Evolutionary conservation across 768 basidiomycete genomes (phyloP).

Genomic region (Amanita brunnescens): DNA sequence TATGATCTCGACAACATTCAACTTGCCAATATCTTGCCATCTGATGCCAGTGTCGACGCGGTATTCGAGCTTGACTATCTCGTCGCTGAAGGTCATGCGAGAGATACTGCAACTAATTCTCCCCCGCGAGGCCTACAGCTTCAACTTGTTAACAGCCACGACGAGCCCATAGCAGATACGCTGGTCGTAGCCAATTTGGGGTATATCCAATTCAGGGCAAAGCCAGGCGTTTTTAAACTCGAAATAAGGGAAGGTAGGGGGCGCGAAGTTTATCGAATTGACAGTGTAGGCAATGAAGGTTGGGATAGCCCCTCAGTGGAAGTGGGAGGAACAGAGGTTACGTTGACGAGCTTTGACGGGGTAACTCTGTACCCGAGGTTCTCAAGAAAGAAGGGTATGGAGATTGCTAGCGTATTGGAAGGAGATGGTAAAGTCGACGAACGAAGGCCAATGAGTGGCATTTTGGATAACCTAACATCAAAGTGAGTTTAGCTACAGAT

Average conservation of each 20-base stretch:
- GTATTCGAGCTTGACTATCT: conserved; percentile 86
- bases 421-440: conserved; percentile 24
- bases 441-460: conserved; percentile 23
- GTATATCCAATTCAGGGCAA: conserved; percentile 92
- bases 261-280: conserved; percentile 69
- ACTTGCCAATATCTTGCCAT: conserved; percentile 51
- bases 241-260: conserved; percentile 80
- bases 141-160: conserved; percentile 50
- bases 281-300: conserved; percentile 83
- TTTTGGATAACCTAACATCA: conserved; percentile 41
- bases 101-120: conserved; percentile 52
- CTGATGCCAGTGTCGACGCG: conserved; percentile 62
- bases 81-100: conserved; percentile 90
- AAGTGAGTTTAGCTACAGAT: conserved; percentile 30
- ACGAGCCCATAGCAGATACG: conserved; percentile 66
- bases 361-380: conserved; percentile 82
- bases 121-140: conserved; percentile 91
- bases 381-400: conserved; percentile 63
- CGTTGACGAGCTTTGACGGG: conserved; percentile 85
- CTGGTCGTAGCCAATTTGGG: conserved; percentile 92
- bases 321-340: conserved; percentile 64
- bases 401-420: conserved; percentile 69
- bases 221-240: conserved; percentile 79
- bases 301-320: conserved; percentile 74
- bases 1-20: conserved; percentile 97